Evolutionary conservation across 768 basidiomycete species (phyloP), one percentile per base, ranked within the genome.

Genomic region (Neoboletus brunneissimus): DNA sequence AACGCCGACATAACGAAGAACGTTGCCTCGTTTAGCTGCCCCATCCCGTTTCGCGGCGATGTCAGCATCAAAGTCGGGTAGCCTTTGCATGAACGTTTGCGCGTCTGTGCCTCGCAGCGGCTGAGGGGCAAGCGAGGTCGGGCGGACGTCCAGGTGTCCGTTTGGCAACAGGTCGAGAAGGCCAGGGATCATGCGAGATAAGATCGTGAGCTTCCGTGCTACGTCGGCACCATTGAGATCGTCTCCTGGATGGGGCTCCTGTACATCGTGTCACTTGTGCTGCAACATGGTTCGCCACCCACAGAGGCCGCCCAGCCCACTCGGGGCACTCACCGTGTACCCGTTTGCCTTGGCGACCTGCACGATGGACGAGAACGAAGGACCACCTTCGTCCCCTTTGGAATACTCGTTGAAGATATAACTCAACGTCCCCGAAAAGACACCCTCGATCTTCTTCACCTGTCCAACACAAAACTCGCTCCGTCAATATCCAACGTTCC

Each of bases 371-470:
- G 94, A 96, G 75, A 99, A 98, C 29, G 76, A 75, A 1, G 87
- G 86, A 0, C 88, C 88, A 48, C 82, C 81, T 5, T 84, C 75
- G 45, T 81, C 79, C 2, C 83, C 85, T 5, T 84, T 87, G 3
- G 91, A 72, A 87, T 76, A 94, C 92, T 94, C 86, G 76, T 98
- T 98, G 81, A 99, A 99, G 76, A 99, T 98, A 77, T 98, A 99
- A 69, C 89, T 93, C 80, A 99, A 85, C 3, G 97, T 99, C 10
- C 97, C 97, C 5, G 91, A 94, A 73, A 99, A 92, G 22, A 98
- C 97, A 38, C 97, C 97, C 72, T 99, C 97, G 61, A 98, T 91
- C 78, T 92, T 96, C 65, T 79, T 75, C 59, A 96, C 77, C 88
- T 91, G 57, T 25, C 46, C 43, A 46, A 43, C 20, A 18, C 47